Base-by-base conservation (phyloP, 2,329 filamentous ascomycete genomes). In the Sarocladiaceae sp. region DNA sequence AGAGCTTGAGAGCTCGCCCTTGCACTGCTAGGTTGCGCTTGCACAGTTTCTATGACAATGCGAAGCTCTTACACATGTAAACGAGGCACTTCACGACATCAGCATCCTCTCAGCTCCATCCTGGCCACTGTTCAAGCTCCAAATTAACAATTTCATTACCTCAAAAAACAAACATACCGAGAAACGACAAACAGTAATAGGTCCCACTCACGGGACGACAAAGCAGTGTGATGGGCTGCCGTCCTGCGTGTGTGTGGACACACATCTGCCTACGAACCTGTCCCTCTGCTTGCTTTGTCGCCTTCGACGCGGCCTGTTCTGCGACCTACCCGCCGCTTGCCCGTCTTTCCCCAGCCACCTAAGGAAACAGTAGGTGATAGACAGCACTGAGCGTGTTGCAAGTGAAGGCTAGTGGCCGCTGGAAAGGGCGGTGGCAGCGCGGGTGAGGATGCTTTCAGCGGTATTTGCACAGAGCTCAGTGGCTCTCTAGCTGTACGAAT, bases 301-400 rank as follows among this genome's bases (percentile, higher is more conserved):
- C 37, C 18, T 22, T 25, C 37, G 17, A 42, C 37, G 44, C 44
- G 44, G 44, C 44, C 44, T 10, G 33, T 48, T 48, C 25, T 48
- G 44, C 44, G 44, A 48, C 44, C 44, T 48, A 48, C 44, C 44
- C 44, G 44, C 44, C 18, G 26, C 7, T 5, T 20, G 17, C 17
- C 37, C 18, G 7, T 20, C 37, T 20, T 42, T 13, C 17, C 17
- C 8, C 29, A 31, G 15, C 29, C 8, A 31, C 15, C 8, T 8
- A 8, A 8, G 8, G 29, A 15, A 31, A 15, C 29, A 8, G 29
- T 15, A 8, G 29, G 29, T 31, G 29, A 15, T 31, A 15, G 29
- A n/a, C n/a, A n/a, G n/a, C n/a, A n/a, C n/a, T n/a, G n/a, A n/a
- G n/a, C n/a, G n/a, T n/a, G n/a, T n/a, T n/a, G n/a, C n/a, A n/a